Base-by-base conservation (phyloP, 2,329 filamentous ascomycete species). In the Zalaria obscura region DNA sequence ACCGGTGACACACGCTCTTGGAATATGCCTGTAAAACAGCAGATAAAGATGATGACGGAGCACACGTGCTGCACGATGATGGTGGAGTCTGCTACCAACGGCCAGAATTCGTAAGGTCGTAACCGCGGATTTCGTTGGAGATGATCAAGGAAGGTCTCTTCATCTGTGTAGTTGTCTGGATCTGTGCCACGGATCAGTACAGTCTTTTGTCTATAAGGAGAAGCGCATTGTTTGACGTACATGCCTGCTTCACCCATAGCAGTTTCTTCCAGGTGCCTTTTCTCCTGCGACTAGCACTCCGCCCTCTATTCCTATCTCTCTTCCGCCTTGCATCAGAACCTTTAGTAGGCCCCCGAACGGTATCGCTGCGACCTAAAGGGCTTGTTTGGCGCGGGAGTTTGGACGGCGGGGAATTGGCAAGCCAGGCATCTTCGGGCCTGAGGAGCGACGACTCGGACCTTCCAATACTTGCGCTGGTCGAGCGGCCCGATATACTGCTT, bases 81-180 rank as follows among this genome's bases (percentile, higher is more conserved):
- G 3, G 89, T 95, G 9, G 85, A 89, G 60, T 96, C 89, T 43
- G 86, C 84, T 39, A 96, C 87, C 29, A 98, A 72, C 5, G 88
- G 86, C 89, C 91, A 98, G 63, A 98, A 98, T 56, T 96, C 88
- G 61, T 98, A 98, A 0, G 89, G 89, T 50, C 91, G 82, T 40
- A 96, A 74, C 34, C 88, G 80, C 4, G 89, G 89, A 59, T 98
- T 98, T 38, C 88, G 78, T 61, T 98, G 89, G 11, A 98, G 76
- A 53, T 93, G 87, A 57, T 95, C 89, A 50, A 98, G 79, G 54
- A 98, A 98, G 1, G 91, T 96, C 45, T 85, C 84, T 57, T 91
- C 87, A 58, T 98, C 91, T 34, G 91, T 96, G 59, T 96, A 96
- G 61, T 98, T 98, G 61, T 98, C 91, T n/a, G 91, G 88, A 57